Conservation (phyloP, 225 moss, liverwort and hornwort genomes). For the Pseudisothecium myosuroides region DNA sequence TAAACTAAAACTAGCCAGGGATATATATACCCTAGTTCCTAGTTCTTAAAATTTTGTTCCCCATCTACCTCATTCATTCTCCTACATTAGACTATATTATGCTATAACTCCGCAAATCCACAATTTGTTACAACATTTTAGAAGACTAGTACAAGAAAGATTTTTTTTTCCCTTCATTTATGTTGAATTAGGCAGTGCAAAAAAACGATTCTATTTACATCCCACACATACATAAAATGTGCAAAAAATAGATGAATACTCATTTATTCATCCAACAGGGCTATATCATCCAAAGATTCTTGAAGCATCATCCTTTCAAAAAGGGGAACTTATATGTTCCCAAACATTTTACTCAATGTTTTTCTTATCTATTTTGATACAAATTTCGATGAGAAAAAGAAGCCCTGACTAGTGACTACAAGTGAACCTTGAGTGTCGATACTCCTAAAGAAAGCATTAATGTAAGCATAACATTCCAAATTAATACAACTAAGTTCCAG, state of each 20-base stretch:
- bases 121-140: no score
- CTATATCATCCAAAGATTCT: neutral
- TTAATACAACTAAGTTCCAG: neutral
- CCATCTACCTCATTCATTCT: neutral
- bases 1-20: neutral
- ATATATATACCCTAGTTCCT: no score
- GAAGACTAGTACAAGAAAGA: neutral
- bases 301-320: no score
- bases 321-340: neutral
- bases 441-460: neutral
- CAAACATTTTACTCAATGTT: neutral
- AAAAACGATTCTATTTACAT: neutral
- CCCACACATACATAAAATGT: neutral
- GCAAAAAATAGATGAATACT: neutral
- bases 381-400: neutral
- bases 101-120: neutral
- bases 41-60: neutral
- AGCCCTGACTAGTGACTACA: neutral
- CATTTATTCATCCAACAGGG: neutral
- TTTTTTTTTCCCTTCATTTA: neutral
- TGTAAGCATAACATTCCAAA: neutral
- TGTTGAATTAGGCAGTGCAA: neutral
- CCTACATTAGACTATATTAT: no score
- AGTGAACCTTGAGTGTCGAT: neutral
- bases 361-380: neutral